Conservation (phyloP, 2,329 filamentous ascomycete species). For the Colletotrichum sp. region DNA sequence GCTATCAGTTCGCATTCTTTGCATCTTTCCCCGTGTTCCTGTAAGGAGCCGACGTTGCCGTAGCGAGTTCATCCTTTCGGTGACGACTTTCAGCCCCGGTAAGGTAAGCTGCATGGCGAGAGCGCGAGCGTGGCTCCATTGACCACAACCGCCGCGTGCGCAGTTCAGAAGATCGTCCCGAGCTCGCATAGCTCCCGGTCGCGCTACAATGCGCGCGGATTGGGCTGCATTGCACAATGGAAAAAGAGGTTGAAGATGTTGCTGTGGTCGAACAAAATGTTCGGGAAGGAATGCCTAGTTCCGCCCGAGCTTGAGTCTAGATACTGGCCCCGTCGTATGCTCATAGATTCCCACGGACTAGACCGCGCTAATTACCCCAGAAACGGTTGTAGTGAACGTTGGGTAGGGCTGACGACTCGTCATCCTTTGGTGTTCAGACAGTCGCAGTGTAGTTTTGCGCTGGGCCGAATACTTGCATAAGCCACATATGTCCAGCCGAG, state of each 20-base stretch:
- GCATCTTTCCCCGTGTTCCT: rapidly evolving
- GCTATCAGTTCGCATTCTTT: rapidly evolving
- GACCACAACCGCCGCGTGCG: not conserved
- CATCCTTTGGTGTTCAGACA: not conserved
- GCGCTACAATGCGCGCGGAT: not conserved
- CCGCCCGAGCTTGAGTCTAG: not conserved
- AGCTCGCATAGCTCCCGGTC: not conserved
- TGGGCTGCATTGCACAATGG: not conserved
- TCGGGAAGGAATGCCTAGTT: not conserved
- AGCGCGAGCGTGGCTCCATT: not conserved
- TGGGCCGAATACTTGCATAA: not conserved
- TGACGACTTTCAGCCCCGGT: not conserved
- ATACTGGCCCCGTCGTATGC: not conserved
- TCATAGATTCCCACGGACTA: not conserved
- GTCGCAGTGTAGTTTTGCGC: not conserved
- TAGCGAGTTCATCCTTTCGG: not conserved
- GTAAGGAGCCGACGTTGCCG: not conserved
- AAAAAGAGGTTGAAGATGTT: no score
- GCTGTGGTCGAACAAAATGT: not conserved
- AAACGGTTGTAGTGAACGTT: not conserved
- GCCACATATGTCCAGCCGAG: not conserved
- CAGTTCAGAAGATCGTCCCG: not conserved
- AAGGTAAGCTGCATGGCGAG: not conserved
- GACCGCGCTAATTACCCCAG: not conserved
- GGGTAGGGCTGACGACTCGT: not conserved